Conservation (phyloP, 2,329 filamentous ascomycete species). For the Colletotrichum sp. region DNA sequence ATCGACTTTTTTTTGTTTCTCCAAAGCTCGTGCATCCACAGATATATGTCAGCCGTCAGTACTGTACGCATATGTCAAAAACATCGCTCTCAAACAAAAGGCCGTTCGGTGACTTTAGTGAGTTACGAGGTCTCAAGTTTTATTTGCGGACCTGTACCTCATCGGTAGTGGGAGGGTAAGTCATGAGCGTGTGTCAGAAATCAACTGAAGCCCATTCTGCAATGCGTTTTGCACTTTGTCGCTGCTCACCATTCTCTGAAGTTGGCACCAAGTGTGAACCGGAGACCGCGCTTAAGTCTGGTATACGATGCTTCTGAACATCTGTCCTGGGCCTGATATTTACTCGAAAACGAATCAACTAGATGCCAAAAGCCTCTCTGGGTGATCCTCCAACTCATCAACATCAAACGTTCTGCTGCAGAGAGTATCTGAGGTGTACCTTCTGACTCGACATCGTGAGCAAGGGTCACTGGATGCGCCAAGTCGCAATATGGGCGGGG, state of each 20-base stretch:
- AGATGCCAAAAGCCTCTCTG: neutral
- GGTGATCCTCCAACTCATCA: neutral
- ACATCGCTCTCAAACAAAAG: neutral
- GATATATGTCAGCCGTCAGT: neutral
- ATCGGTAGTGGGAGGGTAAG: neutral
- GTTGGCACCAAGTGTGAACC: neutral
- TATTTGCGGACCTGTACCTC: neutral
- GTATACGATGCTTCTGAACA: neutral
- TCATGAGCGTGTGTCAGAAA: neutral
- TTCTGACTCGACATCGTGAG: neutral
- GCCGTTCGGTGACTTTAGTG: neutral
- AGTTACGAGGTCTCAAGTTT: neutral
- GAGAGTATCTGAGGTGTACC: neutral
- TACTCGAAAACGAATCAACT: neutral
- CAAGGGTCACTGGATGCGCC: neutral
- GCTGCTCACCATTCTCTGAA: neutral
- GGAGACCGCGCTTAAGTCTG: too few relatives aligned
- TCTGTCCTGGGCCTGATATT: neutral
- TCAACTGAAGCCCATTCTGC: neutral
- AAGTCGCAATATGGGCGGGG: neutral
- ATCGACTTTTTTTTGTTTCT: neutral
- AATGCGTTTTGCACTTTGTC: neutral
- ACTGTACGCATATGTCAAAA: neutral
- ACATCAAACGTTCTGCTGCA: neutral
- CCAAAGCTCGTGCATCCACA: neutral